Base-by-base conservation (phyloP, 2,329 filamentous ascomycete species). In the Graphilbum sp. region DNA sequence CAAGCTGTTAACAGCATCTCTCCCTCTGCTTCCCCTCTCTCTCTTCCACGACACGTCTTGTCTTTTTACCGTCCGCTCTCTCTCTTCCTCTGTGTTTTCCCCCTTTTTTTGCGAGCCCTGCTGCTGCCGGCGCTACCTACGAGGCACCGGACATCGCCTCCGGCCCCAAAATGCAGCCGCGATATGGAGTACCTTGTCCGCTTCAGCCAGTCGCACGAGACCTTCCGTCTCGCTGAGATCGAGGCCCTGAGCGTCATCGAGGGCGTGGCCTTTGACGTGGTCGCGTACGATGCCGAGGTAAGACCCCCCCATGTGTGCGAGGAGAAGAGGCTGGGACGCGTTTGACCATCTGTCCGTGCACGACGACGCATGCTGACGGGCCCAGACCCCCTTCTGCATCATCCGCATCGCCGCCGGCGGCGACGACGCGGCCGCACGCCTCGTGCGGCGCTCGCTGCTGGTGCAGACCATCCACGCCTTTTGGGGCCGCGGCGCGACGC, bases 161-260 rank as follows among this genome's bases (percentile, higher is more conserved):
- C n/a, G 27, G 10, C 27, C 27, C 27, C n/a, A 29, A 29, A 21
- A 16, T 19, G 25, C 18, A 25, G 27, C 18, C 24, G 33, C 33
- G 29, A n/a, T 20, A 75, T 77, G 74, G 74, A 92, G 44, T 96
- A 83, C 52, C 69, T 98, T 43, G 76, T 98, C 46, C 82, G 88
- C 49, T 86, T 96, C 54, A 80, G 79, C 33, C 90, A 96, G 58
- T 67, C 72, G 41, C 87, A 96, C 56, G 85, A 95, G 62, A 79
- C 74, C n/a, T 98, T 98, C 54, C 79, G 88, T 30, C 66, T 75
- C 40, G 74, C 87, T 3, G 90, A 98, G 57, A 70, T 94, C 13
- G 64, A 88, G 51, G 77, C 90, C 19, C 64, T 98, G 17, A 86
- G 85, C 4, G 62, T 73, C 10, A 54, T 88, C 5, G 70, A 76